Evolutionary conservation across 139 green algal species (phyloP).

Genomic region (Chlamydomonas eustigma): DNA sequence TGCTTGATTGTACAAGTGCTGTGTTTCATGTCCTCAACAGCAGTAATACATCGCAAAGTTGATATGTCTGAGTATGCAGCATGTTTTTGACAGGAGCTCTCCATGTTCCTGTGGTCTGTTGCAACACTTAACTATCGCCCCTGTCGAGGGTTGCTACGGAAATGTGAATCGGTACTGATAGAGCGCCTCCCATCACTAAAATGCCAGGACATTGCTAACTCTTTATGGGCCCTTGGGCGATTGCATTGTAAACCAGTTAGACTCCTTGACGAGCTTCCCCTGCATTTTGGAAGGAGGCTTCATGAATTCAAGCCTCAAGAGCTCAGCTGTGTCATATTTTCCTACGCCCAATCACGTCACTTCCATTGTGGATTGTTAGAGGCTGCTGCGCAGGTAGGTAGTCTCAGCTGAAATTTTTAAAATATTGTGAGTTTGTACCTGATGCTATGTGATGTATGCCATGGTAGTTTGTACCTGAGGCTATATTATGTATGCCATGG

Average conservation of each 20-base stretch:
- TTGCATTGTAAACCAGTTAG: constrained; percentile 27
- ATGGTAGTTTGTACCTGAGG: too few relatives aligned
- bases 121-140: constrained; percentile 24
- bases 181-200: neutral
- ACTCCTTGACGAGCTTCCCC: constrained; percentile 32
- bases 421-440: too few relatives aligned
- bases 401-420: too few relatives aligned
- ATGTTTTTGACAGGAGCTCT: constrained; percentile 22
- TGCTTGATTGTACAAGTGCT: too few relatives aligned
- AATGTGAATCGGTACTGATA: constrained; percentile 18
- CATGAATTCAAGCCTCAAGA: constrained; percentile 14
- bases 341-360: constrained; percentile 25
- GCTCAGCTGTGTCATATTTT: constrained; percentile 20
- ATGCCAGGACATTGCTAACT: constrained; percentile 19
- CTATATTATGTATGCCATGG: too few relatives aligned
- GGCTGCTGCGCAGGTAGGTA: neutral
- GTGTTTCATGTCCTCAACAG: too few relatives aligned
- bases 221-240: constrained; percentile 19
- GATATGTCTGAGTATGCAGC: too few relatives aligned
- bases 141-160: constrained; percentile 9
- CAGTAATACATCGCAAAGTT: too few relatives aligned
- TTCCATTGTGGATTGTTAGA: constrained; percentile 20
- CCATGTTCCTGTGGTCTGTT: constrained; percentile 26
- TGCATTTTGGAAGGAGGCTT: constrained; percentile 9
- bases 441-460: too few relatives aligned